Evolutionary conservation across 129 eudicot species (phyloP).

Genomic region (Flaveria brownii): DNA sequence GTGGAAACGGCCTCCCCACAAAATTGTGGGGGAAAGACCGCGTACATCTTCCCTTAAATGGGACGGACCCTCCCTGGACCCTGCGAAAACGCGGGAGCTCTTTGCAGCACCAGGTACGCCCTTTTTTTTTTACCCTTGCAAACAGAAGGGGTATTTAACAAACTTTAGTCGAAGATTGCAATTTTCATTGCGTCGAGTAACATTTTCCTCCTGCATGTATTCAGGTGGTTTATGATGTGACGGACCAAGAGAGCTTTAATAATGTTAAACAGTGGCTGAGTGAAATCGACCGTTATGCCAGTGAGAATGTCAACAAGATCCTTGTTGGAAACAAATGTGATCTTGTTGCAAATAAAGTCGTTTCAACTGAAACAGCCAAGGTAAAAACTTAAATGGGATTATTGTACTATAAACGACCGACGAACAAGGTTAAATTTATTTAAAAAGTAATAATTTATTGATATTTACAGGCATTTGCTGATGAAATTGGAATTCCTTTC

Average conservation of each 20-base stretch:
- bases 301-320: constrained; percentile 89
- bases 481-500: constrained; percentile 96
- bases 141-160: not conserved
- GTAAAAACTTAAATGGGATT: constrained; percentile 27
- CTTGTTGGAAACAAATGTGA: constrained; percentile 94
- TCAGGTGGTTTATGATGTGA: constrained; percentile 94
- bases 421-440: not conserved
- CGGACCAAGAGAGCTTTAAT: constrained; percentile 89
- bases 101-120: no score
- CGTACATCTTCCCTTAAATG: no score
- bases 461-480: constrained; percentile 80
- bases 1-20: no score
- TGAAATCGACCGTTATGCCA: constrained; percentile 95
- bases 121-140: constrained; percentile 1
- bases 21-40: no score
- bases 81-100: no score
- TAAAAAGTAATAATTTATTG: not conserved
- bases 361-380: constrained; percentile 79
- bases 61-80: no score
- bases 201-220: not conserved
- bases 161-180: not conserved
- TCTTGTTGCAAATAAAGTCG: constrained; percentile 69
- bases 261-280: constrained; percentile 97
- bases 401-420: not conserved
- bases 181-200: not conserved